These are phyloP conservation scores for Cucurbitaria berberidis DNA, from an alignment of 2,329 filamentous ascomycete genomes.

Conservation along the genomic window DNA sequence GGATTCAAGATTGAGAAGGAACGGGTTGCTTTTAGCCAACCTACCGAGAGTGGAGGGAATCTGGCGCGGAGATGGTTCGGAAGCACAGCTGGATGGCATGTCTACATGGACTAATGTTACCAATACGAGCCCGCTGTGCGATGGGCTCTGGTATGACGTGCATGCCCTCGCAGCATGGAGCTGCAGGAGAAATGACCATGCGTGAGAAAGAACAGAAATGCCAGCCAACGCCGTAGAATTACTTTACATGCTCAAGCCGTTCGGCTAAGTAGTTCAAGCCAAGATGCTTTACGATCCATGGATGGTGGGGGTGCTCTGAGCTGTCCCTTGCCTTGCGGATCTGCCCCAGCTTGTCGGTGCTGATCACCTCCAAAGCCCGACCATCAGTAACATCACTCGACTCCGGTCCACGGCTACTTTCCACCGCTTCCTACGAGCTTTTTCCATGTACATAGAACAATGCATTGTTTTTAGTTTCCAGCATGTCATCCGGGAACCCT, in stretches of 20 bases:
- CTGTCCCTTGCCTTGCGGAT: slow-evolving; percentile 29
- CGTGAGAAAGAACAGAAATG: not conserved
- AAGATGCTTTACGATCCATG: slow-evolving; percentile 11
- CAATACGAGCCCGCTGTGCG: not conserved
- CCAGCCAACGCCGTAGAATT: not conserved
- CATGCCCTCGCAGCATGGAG: not conserved
- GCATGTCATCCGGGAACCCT: slow-evolving; percentile 50
- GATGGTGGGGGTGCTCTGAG: slow-evolving; percentile 28
- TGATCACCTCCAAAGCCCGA: slow-evolving; percentile 19
- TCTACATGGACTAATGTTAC: slow-evolving; percentile 62
- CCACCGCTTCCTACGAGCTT: slow-evolving; percentile 30
- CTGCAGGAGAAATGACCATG: not conserved
- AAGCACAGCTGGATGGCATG: slow-evolving; percentile 62
- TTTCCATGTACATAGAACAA: slow-evolving; percentile 48
- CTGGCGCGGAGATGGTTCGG: slow-evolving; percentile 66
- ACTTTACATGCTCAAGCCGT: not conserved
- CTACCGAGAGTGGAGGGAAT: slow-evolving; percentile 65
- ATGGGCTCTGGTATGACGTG: not conserved
- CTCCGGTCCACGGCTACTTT: slow-evolving; percentile 14
- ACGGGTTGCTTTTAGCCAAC: slow-evolving; percentile 68
- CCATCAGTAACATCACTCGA: slow-evolving; percentile 31
- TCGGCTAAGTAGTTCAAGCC: slow-evolving; percentile 2
- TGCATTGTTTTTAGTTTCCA: slow-evolving; percentile 46
- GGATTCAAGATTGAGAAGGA: slow-evolving; percentile 61
- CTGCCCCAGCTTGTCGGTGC: slow-evolving; percentile 25